A percentile compares a stretch with the other conserved stretches of the same genome.
These are phyloP conservation scores for Myxozyma mucilagina DNA, from an alignment of 805 yeast genomes.

Conservation along the genomic window DNA sequence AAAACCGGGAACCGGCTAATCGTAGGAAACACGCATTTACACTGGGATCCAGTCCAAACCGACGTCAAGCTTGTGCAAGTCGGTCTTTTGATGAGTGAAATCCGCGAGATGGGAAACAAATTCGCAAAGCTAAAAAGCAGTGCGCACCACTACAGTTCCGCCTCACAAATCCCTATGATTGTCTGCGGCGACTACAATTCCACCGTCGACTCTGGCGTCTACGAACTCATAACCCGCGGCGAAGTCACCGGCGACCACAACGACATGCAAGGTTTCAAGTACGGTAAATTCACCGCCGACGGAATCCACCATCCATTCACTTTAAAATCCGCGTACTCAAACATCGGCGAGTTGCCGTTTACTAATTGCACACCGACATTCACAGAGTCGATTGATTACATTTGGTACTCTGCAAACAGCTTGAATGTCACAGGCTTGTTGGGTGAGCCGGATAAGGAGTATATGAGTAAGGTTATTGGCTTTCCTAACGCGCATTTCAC, in stretches of 20 bases:
- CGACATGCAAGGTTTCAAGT: slow-evolving; percentile 83
- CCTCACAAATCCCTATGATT: slow-evolving; percentile 65
- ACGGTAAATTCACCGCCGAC: slow-evolving; percentile 86
- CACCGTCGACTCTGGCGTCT: slow-evolving; percentile 82
- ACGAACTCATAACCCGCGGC: slow-evolving; percentile 83
- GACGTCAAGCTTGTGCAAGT: slow-evolving; percentile 97
- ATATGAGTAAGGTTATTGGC: slow-evolving; percentile 76
- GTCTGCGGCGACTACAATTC: slow-evolving; percentile 98
- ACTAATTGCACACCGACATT: slow-evolving; percentile 93
- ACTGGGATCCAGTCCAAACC: slow-evolving; percentile 96
- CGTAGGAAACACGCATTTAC: slow-evolving; percentile 89
- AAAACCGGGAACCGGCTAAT: slow-evolving; percentile 70
- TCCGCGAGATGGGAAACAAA: slow-evolving; percentile 64
- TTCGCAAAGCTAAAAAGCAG: slow-evolving; percentile 35
- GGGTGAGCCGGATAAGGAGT: slow-evolving; percentile 80
- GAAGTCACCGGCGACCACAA: slow-evolving; percentile 63
- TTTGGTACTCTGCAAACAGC: slow-evolving; percentile 87
- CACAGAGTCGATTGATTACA: slow-evolving; percentile 90
- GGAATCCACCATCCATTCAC: slow-evolving; percentile 82
- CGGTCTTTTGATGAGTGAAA: slow-evolving; percentile 84
- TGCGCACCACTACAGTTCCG: slow-evolving; percentile 39
- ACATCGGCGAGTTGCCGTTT: slow-evolving; percentile 86
- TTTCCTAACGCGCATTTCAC: slow-evolving; percentile 93
- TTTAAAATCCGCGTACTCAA: slow-evolving; percentile 80
- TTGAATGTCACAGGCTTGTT: slow-evolving; percentile 81